Evolutionary conservation across 768 basidiomycete species (phyloP), one percentile per base, ranked within the genome.

Genomic region (Mycena galopus): DNA sequence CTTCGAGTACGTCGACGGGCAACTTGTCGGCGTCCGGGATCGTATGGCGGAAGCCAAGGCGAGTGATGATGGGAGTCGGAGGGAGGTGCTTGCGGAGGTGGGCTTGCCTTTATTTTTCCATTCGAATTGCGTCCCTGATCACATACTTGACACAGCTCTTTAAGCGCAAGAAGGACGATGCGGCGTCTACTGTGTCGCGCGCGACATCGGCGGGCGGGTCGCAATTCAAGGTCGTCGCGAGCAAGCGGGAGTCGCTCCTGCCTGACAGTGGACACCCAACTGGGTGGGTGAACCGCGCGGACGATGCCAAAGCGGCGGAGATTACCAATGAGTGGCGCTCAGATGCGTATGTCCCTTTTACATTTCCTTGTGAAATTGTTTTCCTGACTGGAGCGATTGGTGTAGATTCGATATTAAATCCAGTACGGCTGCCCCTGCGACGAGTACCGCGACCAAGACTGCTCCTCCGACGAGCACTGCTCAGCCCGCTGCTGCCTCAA

Each of bases 1-100:
- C 0, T 83, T 98, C 72, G 96, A 95, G 80, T 94, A 96, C 75
- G 84, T 96, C 51, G 96, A 98, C 77, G 93, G 93, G 21, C 95
- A 97, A 83, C 89, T 99, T 27, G 93, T 95, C 25, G 87, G 89
- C 27, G 95, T 98, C 51, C 85, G 94, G n/a, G 92, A 95, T 71
- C 85, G 90, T 35, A 91, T 95, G 90, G 87, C 90, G 58, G 89
- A 89, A 74, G 94, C 84, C n/a, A 84, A 83, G 77, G 76, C 50
- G n/a, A 82, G 78, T 5, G 83, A 83, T 27, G 82, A 80, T 1
- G 79, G 82, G 47, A 82, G 78, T 30, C 73, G 82, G 60, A 76
- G 77, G 17, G 86, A 93, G 63, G 90, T 86, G 4, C 77, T 96
- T 69, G 90, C 90, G 78, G 87, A 91, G 64, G 90, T 92, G 58